A percentile compares a stretch with the other conserved stretches of the same genome.
Evolutionary conservation across 2,329 filamentous ascomycete genomes (phyloP).

Genomic region (Mollisiaceae sp.): DNA sequence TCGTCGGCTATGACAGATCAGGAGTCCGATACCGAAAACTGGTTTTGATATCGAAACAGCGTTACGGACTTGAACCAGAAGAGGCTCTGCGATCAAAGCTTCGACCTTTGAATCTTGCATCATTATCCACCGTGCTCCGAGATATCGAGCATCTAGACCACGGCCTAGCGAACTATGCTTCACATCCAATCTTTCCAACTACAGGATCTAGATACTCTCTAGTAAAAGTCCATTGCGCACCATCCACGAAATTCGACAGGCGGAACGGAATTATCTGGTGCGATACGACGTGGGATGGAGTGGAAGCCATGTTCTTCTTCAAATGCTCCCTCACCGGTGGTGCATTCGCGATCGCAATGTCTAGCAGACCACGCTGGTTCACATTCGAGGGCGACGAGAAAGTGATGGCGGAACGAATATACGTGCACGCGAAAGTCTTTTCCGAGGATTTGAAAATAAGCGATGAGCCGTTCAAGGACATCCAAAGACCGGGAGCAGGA

Average conservation of each 20-base stretch:
- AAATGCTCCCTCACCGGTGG: conserved; percentile 3
- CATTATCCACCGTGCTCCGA: neutral
- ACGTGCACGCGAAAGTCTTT: neutral
- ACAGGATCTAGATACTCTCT: neutral
- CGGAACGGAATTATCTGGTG: conserved; percentile 10
- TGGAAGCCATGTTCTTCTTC: conserved; percentile 7
- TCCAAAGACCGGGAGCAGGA: neutral
- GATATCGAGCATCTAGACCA: conserved; percentile 5
- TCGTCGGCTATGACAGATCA: conserved; percentile 4
- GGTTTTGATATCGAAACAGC: neutral
- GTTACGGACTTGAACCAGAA: conserved; percentile 3
- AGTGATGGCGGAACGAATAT: conserved; percentile 6
- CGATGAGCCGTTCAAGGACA: neutral
- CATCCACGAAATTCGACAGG: conserved; percentile 7
- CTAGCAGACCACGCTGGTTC: neutral
- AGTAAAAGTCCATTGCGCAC: neutral
- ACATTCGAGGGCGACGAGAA: conserved; percentile 9
- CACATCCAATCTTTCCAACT: conserved; percentile 2
- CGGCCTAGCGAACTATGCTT: conserved; percentile 5
- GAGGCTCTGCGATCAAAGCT: neutral
- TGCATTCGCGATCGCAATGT: neutral
- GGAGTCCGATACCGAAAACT: conserved; percentile 7
- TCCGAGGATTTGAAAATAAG: neutral
- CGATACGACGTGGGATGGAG: conserved; percentile 7
- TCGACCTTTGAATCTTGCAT: neutral